A percentile compares a stretch with the other conserved stretches of the same genome.
These are phyloP conservation scores for Calonectria hawksworthii DNA, from an alignment of 2,329 filamentous ascomycete genomes.

Conservation along the genomic window DNA sequence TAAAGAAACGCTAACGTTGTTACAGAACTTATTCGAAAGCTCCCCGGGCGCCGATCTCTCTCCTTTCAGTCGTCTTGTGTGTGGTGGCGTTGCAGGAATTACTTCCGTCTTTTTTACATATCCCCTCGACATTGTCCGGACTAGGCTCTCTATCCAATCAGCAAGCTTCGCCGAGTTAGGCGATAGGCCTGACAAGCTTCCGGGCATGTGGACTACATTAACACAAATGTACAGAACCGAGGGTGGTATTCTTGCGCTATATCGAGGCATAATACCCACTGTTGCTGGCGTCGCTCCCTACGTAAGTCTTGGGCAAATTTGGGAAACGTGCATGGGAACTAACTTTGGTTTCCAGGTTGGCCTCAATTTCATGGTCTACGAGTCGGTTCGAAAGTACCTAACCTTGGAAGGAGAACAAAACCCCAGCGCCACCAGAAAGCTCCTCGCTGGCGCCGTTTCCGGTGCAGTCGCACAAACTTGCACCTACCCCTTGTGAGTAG, in stretches of 20 bases:
- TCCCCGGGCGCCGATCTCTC: constrained; percentile 80
- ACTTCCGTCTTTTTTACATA: constrained; percentile 97
- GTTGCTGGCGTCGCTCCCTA: constrained; percentile 97
- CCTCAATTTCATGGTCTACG: constrained; percentile 99
- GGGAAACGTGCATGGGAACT: not conserved
- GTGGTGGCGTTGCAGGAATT: constrained; percentile 91
- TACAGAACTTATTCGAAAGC: constrained; percentile 80
- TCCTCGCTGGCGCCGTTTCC: constrained; percentile 92
- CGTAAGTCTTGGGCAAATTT: constrained; percentile 61
- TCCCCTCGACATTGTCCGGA: constrained; percentile 97
- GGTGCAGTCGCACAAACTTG: constrained; percentile 96
- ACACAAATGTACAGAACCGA: constrained; percentile 89
- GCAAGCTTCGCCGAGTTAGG: constrained; percentile 91
- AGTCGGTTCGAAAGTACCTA: constrained; percentile 85
- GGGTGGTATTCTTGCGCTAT: constrained; percentile 87
- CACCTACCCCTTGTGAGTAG: constrained; percentile 94
- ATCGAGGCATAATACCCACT: constrained; percentile 93
- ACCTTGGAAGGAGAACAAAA: constrained; percentile 91
- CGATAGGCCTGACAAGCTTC: constrained; percentile 75
- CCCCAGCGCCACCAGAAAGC: constrained; percentile 83
- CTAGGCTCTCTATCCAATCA: constrained; percentile 94
- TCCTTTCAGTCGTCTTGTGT: constrained; percentile 83
- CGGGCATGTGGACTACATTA: constrained; percentile 94
- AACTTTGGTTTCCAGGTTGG: constrained; percentile 74
- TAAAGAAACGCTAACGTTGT: constrained; percentile 11